Evolutionary conservation across 768 basidiomycete species (phyloP).

Genomic region (Amanita rubescens): DNA sequence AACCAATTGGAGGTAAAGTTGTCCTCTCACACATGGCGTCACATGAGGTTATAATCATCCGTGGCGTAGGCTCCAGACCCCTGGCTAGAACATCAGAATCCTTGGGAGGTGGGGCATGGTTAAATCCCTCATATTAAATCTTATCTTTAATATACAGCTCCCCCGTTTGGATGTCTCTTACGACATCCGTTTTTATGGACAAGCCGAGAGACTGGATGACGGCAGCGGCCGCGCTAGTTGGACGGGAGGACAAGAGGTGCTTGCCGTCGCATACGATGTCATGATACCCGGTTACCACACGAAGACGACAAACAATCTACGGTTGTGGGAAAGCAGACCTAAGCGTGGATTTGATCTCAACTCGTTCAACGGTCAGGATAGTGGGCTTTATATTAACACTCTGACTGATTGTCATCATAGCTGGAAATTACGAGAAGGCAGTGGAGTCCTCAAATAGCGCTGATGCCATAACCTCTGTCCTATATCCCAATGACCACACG

Average conservation of each 20-base stretch:
- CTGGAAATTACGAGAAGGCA: constrained; percentile 88
- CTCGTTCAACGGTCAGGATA: constrained; percentile 76
- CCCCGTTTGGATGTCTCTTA: constrained; percentile 79
- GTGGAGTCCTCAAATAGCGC: constrained; percentile 87
- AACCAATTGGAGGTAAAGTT: constrained; percentile 60
- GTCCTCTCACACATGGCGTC: neutral
- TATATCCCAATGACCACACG: constrained; percentile 95
- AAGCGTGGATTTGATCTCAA: constrained; percentile 91
- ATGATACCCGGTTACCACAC: constrained; percentile 88
- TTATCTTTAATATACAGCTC: constrained; percentile 27
- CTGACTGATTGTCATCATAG: constrained; percentile 26
- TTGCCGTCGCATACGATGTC: constrained; percentile 91
- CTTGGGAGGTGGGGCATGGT: constrained; percentile 53
- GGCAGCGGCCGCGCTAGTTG: constrained; percentile 58
- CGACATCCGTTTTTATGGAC: constrained; percentile 86
- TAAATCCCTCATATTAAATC: neutral
- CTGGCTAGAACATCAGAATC: constrained; percentile 84
- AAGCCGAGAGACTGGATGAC: constrained; percentile 59
- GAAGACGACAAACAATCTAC: constrained; percentile 83
- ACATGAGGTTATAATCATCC: neutral
- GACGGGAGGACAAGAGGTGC: constrained; percentile 89
- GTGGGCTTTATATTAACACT: neutral
- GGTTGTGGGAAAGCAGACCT: constrained; percentile 78
- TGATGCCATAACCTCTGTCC: constrained; percentile 87
- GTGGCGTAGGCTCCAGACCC: constrained; percentile 75